phyloP scores from a whole-genome alignment of 2,329 filamentous ascomycete genomes.

The Xylaria sp. region DNA sequence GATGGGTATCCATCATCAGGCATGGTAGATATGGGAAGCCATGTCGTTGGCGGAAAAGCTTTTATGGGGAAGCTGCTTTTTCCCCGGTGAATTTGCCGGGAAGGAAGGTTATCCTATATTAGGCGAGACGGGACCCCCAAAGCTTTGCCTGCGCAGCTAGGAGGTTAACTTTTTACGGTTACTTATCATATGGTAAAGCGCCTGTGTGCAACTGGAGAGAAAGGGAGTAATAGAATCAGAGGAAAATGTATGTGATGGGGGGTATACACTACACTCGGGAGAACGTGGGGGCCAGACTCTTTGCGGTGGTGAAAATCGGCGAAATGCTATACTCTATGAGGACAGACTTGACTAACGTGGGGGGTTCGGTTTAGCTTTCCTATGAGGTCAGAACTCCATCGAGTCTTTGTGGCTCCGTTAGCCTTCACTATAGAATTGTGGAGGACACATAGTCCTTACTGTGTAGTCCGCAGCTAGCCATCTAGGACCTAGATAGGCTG shows the following conservation, averaged over 20 bases:
- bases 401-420: constrained; percentile 21
- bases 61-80: constrained; percentile 20
- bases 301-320: constrained; percentile 29
- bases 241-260: constrained; percentile 7
- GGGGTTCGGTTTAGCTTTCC: constrained; percentile 22
- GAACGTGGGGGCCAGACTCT: constrained; percentile 28
- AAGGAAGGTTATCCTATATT: constrained; percentile 12
- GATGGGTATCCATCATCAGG: constrained; percentile 23
- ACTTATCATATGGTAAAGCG: background rate
- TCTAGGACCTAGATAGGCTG: constrained; percentile 17
- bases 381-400: constrained; percentile 24
- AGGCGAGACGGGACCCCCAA: constrained; percentile 13
- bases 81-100: constrained; percentile 16
- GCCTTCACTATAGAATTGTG: constrained; percentile 25
- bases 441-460: constrained; percentile 18
- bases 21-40: constrained; percentile 20
- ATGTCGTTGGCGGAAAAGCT: constrained; percentile 36
- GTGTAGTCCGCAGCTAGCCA: constrained; percentile 15
- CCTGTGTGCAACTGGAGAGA: constrained; percentile 10
- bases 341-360: constrained; percentile 23
- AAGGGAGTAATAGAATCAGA: constrained; percentile 14
- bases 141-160: constrained; percentile 5
- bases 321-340: constrained; percentile 23
- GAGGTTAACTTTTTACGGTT: background rate
- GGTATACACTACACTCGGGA: background rate